Conservation (phyloP, 2,329 filamentous ascomycete species). For the Monosporascus sp. region DNA sequence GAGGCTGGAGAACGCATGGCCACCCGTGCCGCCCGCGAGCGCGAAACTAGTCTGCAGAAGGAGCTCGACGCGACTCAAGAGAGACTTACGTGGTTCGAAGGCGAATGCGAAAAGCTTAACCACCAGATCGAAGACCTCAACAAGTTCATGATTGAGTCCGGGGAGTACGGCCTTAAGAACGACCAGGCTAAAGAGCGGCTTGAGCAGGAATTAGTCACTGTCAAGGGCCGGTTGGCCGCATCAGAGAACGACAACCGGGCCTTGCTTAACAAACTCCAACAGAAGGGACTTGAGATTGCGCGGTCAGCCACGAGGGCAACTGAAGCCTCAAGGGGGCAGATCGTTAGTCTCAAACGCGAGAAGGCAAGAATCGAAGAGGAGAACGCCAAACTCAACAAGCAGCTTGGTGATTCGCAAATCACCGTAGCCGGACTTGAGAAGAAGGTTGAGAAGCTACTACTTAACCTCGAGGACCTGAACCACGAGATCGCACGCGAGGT, state of each 20-base stretch:
- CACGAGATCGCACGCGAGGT: conserved; percentile 88
- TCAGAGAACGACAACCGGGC: conserved; percentile 96
- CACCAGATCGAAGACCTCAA: conserved; percentile 80
- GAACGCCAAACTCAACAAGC: conserved; percentile 71
- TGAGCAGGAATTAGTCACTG: conserved; percentile 82
- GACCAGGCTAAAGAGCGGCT: conserved; percentile 92
- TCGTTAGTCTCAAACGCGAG: conserved; percentile 72
- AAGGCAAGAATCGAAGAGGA: conserved; percentile 80
- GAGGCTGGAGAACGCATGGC: conserved; percentile 73
- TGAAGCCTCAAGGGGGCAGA: conserved; percentile 73
- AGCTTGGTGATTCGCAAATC: conserved; percentile 80
- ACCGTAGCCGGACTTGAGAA: conserved; percentile 82
- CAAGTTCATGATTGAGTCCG: conserved; percentile 81
- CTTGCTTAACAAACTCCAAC: conserved; percentile 93
- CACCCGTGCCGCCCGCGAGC: conserved; percentile 71
- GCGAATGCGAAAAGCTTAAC: conserved; percentile 70
- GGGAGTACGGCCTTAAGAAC: conserved; percentile 81
- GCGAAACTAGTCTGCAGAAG: conserved; percentile 68
- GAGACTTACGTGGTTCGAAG: conserved; percentile 72
- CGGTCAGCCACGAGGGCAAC: conserved; percentile 80
- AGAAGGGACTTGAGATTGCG: conserved; percentile 94
- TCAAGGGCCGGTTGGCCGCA: conserved; percentile 82
- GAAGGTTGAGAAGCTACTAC: conserved; percentile 84
- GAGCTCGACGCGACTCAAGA: conserved; percentile 77
- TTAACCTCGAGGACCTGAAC: conserved; percentile 85